Conservation (phyloP, 208 protist species). For the Trypanosomatidae sp. region DNA sequence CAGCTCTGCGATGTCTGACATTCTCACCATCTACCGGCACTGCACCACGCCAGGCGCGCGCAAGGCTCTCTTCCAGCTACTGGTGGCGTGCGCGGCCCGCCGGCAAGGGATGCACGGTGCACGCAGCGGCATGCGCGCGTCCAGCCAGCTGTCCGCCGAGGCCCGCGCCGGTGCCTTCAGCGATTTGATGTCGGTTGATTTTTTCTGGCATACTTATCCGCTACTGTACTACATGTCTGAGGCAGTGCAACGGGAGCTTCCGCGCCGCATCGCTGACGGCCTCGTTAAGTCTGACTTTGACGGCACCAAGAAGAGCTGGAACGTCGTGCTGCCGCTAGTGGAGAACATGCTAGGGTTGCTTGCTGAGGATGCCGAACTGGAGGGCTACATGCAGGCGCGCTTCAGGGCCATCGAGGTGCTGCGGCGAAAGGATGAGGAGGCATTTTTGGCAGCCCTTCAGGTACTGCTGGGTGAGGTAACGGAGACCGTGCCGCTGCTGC, state of each 20-base stretch:
- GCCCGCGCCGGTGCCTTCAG: conserved; percentile 28
- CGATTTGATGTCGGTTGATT: conserved; percentile 64
- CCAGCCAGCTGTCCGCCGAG: conserved; percentile 14
- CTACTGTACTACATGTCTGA: conserved; percentile 80
- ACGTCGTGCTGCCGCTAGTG: conserved; percentile 55
- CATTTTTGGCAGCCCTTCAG: conserved; percentile 18
- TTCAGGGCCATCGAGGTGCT: conserved; percentile 32
- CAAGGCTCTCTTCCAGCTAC: conserved; percentile 65
- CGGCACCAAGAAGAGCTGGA: conserved; percentile 47
- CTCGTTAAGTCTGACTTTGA: conserved; percentile 62
- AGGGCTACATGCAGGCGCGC: conserved; percentile 34
- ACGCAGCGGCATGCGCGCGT: conserved; percentile 3
- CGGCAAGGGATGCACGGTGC: conserved; percentile 19
- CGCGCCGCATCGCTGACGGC: conserved; percentile 55
- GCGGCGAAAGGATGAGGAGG: conserved; percentile 22
- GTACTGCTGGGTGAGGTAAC: conserved; percentile 24
- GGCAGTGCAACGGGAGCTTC: conserved; percentile 49
- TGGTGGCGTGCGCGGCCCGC: conserved; percentile 64
- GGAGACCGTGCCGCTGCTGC: conserved; percentile 59
- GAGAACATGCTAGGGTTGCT: conserved; percentile 56
- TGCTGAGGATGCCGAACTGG: conserved; percentile 61
- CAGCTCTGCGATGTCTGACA: conserved; percentile 37
- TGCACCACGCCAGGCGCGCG: conserved; percentile 55
- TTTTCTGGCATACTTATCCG: conserved; percentile 79
- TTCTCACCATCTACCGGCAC: conserved; percentile 66